phyloP scores from a whole-genome alignment of 257 asterid genomes.

The Henckelia pumila region DNA sequence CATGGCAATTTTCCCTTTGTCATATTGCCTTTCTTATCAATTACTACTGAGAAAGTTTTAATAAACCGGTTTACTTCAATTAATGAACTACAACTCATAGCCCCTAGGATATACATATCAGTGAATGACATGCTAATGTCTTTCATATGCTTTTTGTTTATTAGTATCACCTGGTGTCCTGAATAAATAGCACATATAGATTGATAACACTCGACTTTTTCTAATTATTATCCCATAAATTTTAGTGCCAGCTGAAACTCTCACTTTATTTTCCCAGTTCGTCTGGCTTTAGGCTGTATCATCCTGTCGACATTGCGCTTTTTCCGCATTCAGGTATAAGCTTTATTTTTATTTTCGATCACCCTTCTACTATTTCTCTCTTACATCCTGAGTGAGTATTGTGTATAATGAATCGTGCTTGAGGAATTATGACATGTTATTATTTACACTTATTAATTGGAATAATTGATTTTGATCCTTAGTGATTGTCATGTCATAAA shows the following conservation, averaged over 20 bases:
- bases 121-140: not conserved
- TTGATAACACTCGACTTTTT: conserved; percentile 19
- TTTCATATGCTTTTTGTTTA: not conserved
- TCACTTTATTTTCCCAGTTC: conserved; percentile 53
- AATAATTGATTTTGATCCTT: conserved; percentile 1
- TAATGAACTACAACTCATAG: not conserved
- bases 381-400: no score
- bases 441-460: conserved; percentile 2
- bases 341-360: no score
- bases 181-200: not conserved
- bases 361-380: no score
- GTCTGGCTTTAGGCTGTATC: conserved; percentile 73
- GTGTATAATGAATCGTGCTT: conserved; percentile 13
- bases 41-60: not conserved
- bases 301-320: conserved; percentile 65
- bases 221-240: conserved; percentile 5
- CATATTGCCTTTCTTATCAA: not conserved
- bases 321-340: conserved; percentile 85
- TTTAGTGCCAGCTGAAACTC: conserved; percentile 6
- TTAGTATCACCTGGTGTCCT: conserved; percentile 1
- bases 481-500: conserved; percentile 15
- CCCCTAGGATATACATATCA: not conserved
- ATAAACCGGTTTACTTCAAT: not conserved
- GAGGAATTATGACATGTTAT: not conserved
- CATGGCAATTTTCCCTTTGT: not conserved